These are phyloP conservation scores for Xerocomus brunneocitrinus DNA, from an alignment of 768 basidiomycete species.

Conservation along the genomic window DNA sequence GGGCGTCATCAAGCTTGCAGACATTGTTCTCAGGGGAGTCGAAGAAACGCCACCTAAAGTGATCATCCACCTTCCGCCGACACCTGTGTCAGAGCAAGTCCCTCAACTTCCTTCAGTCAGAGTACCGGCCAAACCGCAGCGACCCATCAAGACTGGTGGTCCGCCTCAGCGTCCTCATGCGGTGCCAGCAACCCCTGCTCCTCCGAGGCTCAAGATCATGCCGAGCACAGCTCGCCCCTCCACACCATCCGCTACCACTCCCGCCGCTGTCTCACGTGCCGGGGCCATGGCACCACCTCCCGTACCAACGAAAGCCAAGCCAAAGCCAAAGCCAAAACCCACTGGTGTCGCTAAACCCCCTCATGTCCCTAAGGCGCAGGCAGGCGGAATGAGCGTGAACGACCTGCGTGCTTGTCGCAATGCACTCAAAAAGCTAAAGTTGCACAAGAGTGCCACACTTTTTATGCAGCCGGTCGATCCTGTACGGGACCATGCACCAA, in stretches of 20 bases:
- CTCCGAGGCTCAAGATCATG: conserved; percentile 54
- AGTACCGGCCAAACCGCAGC: conserved; percentile 37
- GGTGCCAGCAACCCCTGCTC: conserved; percentile 25
- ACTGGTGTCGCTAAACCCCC: conserved; percentile 35
- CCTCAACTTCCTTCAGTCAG: conserved; percentile 57
- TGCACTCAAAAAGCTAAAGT: conserved; percentile 73
- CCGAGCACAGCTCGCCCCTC: conserved; percentile 15
- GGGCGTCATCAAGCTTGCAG: conserved; percentile 87
- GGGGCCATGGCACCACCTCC: conserved; percentile 30
- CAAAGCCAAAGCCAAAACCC: conserved; percentile 23
- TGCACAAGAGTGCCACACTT: conserved; percentile 65
- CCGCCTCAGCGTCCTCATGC: conserved; percentile 30
- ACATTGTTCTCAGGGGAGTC: conserved; percentile 76
- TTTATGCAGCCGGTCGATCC: conserved; percentile 95
- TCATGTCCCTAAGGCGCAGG: conserved; percentile 64
- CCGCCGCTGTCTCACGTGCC: conserved; percentile 7
- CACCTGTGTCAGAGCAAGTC: conserved; percentile 60
- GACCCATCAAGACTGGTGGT: conserved; percentile 34
- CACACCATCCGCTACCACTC: conserved; percentile 16
- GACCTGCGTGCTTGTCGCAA: conserved; percentile 74
- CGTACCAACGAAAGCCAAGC: conserved; percentile 24
- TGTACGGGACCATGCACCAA: conserved; percentile 84
- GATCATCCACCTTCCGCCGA: conserved; percentile 73
- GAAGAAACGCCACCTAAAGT: conserved; percentile 86
- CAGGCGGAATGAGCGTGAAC: conserved; percentile 68